Evolutionary conservation across 495 filamentous ascomycete genomes (phyloP), one percentile per base, ranked within the genome.

Genomic region (Podospora pseudoanserina): DNA sequence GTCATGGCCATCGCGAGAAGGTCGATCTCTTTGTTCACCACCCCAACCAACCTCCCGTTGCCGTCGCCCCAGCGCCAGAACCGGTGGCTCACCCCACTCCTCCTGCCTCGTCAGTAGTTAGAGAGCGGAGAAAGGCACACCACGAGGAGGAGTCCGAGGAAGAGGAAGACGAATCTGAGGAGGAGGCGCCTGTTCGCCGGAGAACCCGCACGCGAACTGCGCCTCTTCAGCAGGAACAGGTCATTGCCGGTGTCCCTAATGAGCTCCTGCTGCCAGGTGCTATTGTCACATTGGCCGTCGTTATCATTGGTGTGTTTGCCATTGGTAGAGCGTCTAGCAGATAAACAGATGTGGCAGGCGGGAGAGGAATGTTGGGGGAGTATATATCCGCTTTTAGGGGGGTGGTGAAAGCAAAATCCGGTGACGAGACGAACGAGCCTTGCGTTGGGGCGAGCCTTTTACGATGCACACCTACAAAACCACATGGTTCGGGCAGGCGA

Each of bases 21-120:
- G 95, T 99, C 34, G 94, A 99, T 71, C 83, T 99, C 13, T 98
- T 97, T 73, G 94, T 99, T 63, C 95, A 98, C 75, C 91, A 99
- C 74, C 95, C 94, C 9, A 85, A 91, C 57, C 91, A 93, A 75
- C 89, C 95, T 7, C 89, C 95, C 0, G 87, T 93, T 16, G 84
- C 86, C 9, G 86, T 89, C 0, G 89, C 94, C 59, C 89, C 91
- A 39, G 87, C 89, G 16, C 79, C 78, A 1, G 74, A 80, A 65
- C 34, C 73, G 3, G 72, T 72, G 20, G 78, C 77, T 20, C 67
- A 84, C 61, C 73, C 83, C 62, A 87, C 85, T 26, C 84, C 89
- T 26, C 79, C 86, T 65, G 70, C 72, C 7, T 80, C 87, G 18
- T 87, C 87, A 13, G 80, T 84, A 19, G 67, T 89, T 19, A 82